These are phyloP conservation scores for Eucalyptus tenuipes DNA, from an alignment of 345 rosid genomes.

Conservation along the genomic window DNA sequence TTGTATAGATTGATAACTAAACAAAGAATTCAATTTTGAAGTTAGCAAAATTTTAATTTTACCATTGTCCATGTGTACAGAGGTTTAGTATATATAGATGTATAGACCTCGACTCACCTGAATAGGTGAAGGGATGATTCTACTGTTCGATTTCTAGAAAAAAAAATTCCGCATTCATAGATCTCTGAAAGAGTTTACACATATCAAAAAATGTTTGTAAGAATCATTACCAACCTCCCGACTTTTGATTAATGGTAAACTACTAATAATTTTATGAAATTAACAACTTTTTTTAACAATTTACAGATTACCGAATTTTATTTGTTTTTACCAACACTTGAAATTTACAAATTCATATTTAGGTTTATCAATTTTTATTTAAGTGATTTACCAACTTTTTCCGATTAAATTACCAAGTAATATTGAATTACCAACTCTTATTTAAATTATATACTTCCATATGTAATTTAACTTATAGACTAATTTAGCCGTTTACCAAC, in stretches of 20 bases:
- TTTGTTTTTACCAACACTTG: not conserved
- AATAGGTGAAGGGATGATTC: not conserved
- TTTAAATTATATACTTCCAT: not conserved
- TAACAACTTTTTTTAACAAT: no score
- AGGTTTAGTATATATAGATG: not conserved
- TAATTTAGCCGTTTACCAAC: not conserved
- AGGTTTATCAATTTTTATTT: not conserved
- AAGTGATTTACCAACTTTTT: not conserved
- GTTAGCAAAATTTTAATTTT: not conserved
- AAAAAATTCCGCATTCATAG: not conserved
- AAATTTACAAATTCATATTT: not conserved
- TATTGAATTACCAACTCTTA: not conserved
- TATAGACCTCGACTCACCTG: not conserved
- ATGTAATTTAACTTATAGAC: not conserved
- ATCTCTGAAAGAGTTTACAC: not conserved
- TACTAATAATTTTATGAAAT: not conserved
- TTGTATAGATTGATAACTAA: not conserved
- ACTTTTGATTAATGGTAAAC: not conserved
- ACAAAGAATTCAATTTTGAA: not conserved
- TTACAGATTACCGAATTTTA: not conserved
- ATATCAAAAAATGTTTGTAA: not conserved
- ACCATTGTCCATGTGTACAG: not conserved
- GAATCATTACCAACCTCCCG: not conserved
- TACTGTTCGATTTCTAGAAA: not conserved
- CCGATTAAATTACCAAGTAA: not conserved